Evolutionary conservation across 108 stramenopile species (phyloP).

Genomic region (Epithemia pelagica): DNA sequence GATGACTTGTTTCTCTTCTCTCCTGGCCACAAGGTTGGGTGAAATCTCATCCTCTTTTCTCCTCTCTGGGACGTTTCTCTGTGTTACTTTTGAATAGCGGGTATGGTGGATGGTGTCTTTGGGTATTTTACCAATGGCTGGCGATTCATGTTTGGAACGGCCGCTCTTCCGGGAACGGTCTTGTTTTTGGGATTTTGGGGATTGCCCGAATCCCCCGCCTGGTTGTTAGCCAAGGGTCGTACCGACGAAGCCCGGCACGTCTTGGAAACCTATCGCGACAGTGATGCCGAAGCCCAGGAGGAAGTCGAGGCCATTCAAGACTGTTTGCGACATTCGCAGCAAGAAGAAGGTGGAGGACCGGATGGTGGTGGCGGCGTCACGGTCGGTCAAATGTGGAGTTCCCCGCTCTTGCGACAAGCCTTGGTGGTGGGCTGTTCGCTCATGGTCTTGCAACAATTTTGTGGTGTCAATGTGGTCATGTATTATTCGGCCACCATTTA

Average conservation of each 20-base stretch:
- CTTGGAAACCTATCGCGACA: not conserved
- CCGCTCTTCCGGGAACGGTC: constrained; percentile 10
- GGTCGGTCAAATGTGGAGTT: not conserved
- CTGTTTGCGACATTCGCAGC: not conserved
- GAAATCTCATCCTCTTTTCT: not conserved
- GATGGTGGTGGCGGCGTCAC: constrained; percentile 21
- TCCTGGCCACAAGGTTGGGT: not conserved
- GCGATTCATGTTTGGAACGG: constrained; percentile 20
- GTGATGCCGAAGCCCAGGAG: not conserved
- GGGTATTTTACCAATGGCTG: not conserved
- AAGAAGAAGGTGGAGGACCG: constrained; percentile 17
- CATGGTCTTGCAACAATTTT: constrained; percentile 72
- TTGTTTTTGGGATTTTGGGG: constrained; percentile 10
- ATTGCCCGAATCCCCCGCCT: constrained; percentile 13
- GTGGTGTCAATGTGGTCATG: constrained; percentile 89
- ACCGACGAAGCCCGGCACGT: not conserved
- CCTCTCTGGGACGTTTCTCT: not conserved
- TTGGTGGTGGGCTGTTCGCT: constrained; percentile 72
- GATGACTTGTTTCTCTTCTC: constrained; percentile 17
- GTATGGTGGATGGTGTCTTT: constrained; percentile 7
- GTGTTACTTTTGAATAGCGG: not conserved
- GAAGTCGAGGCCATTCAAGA: not conserved
- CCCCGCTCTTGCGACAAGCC: constrained; percentile 24
- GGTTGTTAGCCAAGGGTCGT: constrained; percentile 6
- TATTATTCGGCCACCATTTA: constrained; percentile 81